Base-by-base conservation (phyloP, 1,284 basidiomycete genomes). In the Puccinia novopanici region DNA sequence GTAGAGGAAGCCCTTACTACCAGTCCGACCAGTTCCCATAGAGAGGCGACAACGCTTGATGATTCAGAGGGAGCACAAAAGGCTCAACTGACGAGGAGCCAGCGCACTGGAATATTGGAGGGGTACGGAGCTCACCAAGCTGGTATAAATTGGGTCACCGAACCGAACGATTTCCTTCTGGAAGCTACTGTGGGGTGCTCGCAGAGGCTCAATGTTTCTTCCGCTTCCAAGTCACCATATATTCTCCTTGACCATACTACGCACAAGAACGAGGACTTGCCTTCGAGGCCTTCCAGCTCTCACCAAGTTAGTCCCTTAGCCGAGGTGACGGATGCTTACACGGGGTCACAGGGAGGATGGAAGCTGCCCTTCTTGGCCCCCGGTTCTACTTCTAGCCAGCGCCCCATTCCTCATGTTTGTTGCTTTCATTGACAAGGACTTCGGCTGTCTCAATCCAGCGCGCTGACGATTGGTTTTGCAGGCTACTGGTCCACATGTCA, bases 321-420 rank as follows among this genome's bases (percentile, higher is more conserved):
- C 24, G 79, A 80, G 45, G 79, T 80, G 24, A 80, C 79, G 8
- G 79, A 80, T 55, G 79, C 79, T 42, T 80, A 80, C 50, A 80
- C 79, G 22, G 79, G 71, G 24, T 48, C 54, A 15, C 79, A 73
- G 40, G 79, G 79, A 65, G 79, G 79, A 24, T 80, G 79, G 79
- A 68, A 71, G 19, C 61, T 72, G 5, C 55, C 79, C 42, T 30
- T 8, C n/a, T 48, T 27, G 13, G 12, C 63, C 22, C n/a, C 63
- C 40, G 63, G n/a, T 63, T 63, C 19, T 22, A 37, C 45, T 67
- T 3, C n/a, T 22, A 48, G 19, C 17, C n/a, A 48, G 1, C 63
- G n/a, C 17, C 40, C 40, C 37, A 48, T 13, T 48, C n/a, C 3
- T n/a, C 63, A 67, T 45, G 63, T 67, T 67, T 67, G 63, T 67